Percentiles rank a stretch among this genome's conserved stretches.
Conservation (phyloP, 805 yeast species). For the Yamadazyma endophytica region DNA sequence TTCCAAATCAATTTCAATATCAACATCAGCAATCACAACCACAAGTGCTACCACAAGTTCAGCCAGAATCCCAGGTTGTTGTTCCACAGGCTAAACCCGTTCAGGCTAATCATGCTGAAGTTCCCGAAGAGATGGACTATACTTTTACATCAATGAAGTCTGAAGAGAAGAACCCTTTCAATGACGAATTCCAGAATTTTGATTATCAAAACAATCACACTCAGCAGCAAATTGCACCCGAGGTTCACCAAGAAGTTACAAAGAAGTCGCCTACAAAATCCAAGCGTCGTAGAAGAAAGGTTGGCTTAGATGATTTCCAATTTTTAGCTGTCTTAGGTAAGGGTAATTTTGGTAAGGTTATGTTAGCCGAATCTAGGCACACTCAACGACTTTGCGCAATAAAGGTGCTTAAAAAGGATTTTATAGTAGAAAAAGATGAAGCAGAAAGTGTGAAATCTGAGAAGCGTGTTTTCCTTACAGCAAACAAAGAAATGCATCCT, state of each 20-base stretch:
- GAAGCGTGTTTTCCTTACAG: conserved; percentile 81
- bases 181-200: conserved; percentile 16
- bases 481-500: conserved; percentile 88
- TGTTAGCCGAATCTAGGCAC: conserved; percentile 91
- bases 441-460: conserved; percentile 94
- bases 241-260: conserved; percentile 12
- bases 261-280: conserved; percentile 21
- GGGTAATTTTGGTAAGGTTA: conserved; percentile 98
- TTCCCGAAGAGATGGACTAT: conserved; percentile 12
- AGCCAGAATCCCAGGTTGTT: conserved; percentile 3
- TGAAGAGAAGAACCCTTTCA: conserved; percentile 16
- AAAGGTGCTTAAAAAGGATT: conserved; percentile 93
- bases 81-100: neutral
- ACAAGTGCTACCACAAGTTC: conserved; percentile 17
- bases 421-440: conserved; percentile 92
- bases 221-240: conserved; percentile 14
- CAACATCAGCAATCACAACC: conserved; percentile 6
- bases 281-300: conserved; percentile 54
- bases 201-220: conserved; percentile 22
- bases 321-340: conserved; percentile 94
- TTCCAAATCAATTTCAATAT: neutral
- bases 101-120: conserved; percentile 1
- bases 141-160: conserved; percentile 19
- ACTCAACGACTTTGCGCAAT: conserved; percentile 85
- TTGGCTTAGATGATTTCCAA: conserved; percentile 93